Base-by-base conservation (phyloP, 257 asterid species). In the Nicotiana undulata region DNA sequence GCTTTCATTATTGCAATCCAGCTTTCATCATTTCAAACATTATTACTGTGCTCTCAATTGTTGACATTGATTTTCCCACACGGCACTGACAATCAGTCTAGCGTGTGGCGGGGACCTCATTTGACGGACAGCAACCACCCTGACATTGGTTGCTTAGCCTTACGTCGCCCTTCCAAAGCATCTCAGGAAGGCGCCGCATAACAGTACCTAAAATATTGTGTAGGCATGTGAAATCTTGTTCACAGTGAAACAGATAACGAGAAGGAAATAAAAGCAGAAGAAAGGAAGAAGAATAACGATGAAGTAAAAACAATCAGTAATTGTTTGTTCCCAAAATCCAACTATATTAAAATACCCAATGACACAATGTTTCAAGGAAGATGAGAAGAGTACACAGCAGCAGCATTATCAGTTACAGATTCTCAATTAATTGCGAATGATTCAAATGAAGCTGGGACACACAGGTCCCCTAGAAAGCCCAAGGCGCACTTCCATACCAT, bases 401-500 rank as follows among this genome's bases (percentile, higher is more conserved):
- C 61, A 74, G 24, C 16, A 74, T 49, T 15, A 15, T 18, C 51
- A 74, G 24, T 74, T 46, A 24, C 60, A 72, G 37, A 44, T 46
- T 72, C 77, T 72, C 77, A 72, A 49, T 49, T 59, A 49, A 49
- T 8, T 74, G 61, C 40, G 64, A 70, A 60, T 63, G 86, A 74
- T 83, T 74, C 91, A 93, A 79, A 88, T 86, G 93, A 95, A 95
- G 86, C 91, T 92, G 76, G 97, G 97, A 85, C 88, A 86, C 12
- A 93, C 86, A 34, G 99, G 98, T 82, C 98, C 99, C 77, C 85
- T 91, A 7, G 98, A 91, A 82, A 93, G 85, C 79, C 97, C 94
- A 26, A 92, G 94, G 51, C 93, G 96, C 80, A 93, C 97, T 90
- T 95, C 99, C 98, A 95, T 90, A 74, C 91, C 98, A 51, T 95